Evolutionary conservation across 1,284 basidiomycete species (phyloP).

Genomic region (Marasmius fiardii): DNA sequence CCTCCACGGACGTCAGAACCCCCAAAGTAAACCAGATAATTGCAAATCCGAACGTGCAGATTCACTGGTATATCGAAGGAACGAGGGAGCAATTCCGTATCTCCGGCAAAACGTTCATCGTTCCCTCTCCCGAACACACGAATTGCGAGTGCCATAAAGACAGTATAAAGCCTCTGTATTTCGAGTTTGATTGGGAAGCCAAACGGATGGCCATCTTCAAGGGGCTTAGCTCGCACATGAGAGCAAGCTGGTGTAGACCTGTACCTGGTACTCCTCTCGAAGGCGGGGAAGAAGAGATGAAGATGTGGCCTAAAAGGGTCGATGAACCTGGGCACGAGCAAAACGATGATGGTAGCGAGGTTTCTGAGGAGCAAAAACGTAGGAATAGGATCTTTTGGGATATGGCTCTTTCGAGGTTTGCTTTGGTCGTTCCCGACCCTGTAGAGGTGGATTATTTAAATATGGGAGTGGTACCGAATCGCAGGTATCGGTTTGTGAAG

Average conservation of each 20-base stretch:
- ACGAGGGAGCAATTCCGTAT: slow-evolving; percentile 61
- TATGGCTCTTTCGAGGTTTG: slow-evolving; percentile 56
- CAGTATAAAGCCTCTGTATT: background rate
- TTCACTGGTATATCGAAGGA: slow-evolving; percentile 58
- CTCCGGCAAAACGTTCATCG: slow-evolving; percentile 41
- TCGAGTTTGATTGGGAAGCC: slow-evolving; percentile 58
- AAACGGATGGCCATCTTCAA: slow-evolving; percentile 53
- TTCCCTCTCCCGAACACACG: slow-evolving; percentile 36
- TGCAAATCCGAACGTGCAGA: slow-evolving; percentile 41
- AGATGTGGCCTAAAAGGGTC: slow-evolving; percentile 48
- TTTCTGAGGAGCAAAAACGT: slow-evolving; percentile 36
- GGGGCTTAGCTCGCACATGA: slow-evolving; percentile 51
- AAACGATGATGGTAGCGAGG: slow-evolving; percentile 16
- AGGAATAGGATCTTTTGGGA: slow-evolving; percentile 35
- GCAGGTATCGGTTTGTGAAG: slow-evolving; percentile 46
- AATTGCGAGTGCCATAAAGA: slow-evolving; percentile 22
- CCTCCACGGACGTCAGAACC: slow-evolving; percentile 58
- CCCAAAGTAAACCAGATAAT: slow-evolving; percentile 56
- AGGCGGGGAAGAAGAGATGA: slow-evolving; percentile 49
- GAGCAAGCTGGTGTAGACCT: slow-evolving; percentile 63
- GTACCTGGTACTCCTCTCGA: slow-evolving; percentile 46
- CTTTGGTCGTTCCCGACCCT: slow-evolving; percentile 63
- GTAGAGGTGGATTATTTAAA: slow-evolving; percentile 60
- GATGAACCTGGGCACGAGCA: slow-evolving; percentile 27
- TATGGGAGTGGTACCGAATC: slow-evolving; percentile 49